Conservation (phyloP, 129 eudicot species). For the Calendula officinalis region DNA sequence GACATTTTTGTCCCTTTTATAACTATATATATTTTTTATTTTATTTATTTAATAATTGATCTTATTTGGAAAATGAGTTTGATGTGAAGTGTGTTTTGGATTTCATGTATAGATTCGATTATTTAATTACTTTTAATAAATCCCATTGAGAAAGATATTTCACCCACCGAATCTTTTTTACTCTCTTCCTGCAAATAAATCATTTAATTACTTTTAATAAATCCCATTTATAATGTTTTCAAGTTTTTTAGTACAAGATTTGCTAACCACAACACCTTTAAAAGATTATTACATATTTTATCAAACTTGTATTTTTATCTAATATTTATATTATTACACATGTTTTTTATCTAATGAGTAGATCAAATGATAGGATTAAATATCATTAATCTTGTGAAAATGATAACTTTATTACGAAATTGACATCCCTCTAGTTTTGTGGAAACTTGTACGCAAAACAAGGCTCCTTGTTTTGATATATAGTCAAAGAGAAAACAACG, state of each 20-base stretch:
- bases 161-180: conserved; percentile 46
- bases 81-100: conserved; percentile 35
- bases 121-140: conserved; percentile 14
- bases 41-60: conserved; percentile 6
- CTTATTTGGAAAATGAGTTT: conserved; percentile 13
- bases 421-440: neutral
- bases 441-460: too few species aligned
- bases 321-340: too few species aligned
- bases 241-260: neutral
- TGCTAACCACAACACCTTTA: neutral
- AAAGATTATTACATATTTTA: neutral
- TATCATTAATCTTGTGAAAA: too few species aligned
- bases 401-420: too few species aligned
- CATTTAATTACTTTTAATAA: too few species aligned
- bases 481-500: too few species aligned
- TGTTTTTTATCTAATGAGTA: too few species aligned
- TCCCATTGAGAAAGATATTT: conserved; percentile 33
- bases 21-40: conserved; percentile 5
- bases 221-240: too few species aligned
- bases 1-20: conserved; percentile 34
- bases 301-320: neutral
- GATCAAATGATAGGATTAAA: too few species aligned
- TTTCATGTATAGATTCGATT: conserved; percentile 23
- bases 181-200: conserved; percentile 16
- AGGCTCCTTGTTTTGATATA: conserved; percentile 6